Evolutionary conservation across 2,329 filamentous ascomycete genomes (phyloP), one percentile per base, ranked within the genome.

Genomic region (Pezicula radicicola): DNA sequence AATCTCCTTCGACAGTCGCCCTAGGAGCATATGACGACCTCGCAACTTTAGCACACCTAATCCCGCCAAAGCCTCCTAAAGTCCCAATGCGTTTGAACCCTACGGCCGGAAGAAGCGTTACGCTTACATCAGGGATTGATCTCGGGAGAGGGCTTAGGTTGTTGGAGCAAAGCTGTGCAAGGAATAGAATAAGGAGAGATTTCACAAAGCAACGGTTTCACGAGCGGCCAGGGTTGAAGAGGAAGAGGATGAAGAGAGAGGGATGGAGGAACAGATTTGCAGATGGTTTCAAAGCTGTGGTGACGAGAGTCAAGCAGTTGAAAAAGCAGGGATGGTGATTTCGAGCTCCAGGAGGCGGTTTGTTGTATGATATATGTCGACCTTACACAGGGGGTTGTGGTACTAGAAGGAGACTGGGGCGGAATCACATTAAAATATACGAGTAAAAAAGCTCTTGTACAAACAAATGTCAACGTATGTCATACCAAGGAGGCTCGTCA

Each of bases 281-380:
- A 75, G 67, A 68, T 30, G 86, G 84, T 4, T 92, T 94, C 70
- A 77, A 75, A 67, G 78, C 78, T 5, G 81, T 83, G 10, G 79
- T 89, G 7, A 66, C 63, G 39, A 76, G 88, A 59, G 88, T 91
- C 6, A 74, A 80, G 64, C 80, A 88, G 67, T 75, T 95, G 72
- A 87, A 81, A 61, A 81, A 75, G 66, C 89, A 94, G 71, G 90
- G 90, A 3, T 94, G 91, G 89, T 95, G 75, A 56, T 45, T 30
- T n/a, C 30, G 33, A 21, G 10, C 30, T 42, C 18, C 18, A 42
- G 10, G 48, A 45, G 33, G 42, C 15, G 15, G 10, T 36, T 28
- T 42, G 25, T 25, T 42, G 41, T 16, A 50, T 42, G 35, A 27
- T 53, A 49, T 45, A 48, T 35, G 18, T 42, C n/a, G 40, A 13